phyloP scores from a whole-genome alignment of 2,329 filamentous ascomycete genomes.

The Exophiala dermatitidis region DNA sequence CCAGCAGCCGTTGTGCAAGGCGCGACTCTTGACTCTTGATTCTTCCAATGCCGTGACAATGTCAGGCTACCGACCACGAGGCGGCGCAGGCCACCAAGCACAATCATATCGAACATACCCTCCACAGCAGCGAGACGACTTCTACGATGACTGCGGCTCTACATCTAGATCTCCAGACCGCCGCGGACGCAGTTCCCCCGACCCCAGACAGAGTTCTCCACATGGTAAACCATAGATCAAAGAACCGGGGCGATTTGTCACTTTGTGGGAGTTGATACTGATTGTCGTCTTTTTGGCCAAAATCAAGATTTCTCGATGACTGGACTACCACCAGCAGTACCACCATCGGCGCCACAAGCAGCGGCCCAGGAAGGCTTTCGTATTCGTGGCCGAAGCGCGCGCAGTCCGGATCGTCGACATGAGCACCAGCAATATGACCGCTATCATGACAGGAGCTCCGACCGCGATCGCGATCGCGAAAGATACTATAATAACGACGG shows the following conservation, averaged over 20 bases:
- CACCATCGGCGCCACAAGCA: no score
- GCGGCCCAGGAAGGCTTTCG: constrained; percentile 34
- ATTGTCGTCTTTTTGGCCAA: constrained; percentile 28
- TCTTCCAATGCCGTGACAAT: constrained; percentile 7
- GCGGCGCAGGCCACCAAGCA: constrained; percentile 10
- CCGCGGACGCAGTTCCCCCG: constrained; percentile 9
- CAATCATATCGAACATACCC: constrained; percentile 17
- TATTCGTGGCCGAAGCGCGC: constrained; percentile 30
- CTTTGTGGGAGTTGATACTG: constrained; percentile 33
- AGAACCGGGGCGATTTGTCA: constrained; percentile 12
- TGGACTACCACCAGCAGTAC: constrained; percentile 28
- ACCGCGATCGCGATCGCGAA: neutral
- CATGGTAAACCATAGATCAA: constrained; percentile 37
- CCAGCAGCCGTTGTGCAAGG: no score
- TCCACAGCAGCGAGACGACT: constrained; percentile 35
- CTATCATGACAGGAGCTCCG: constrained; percentile 26
- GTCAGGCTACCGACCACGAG: constrained; percentile 22
- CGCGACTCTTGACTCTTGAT: neutral
- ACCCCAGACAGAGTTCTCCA: constrained; percentile 40
- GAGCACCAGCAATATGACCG: constrained; percentile 21
- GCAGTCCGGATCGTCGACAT: constrained; percentile 30
- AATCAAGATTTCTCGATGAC: constrained; percentile 39
- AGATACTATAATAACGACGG: constrained; percentile 7
- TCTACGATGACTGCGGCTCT: constrained; percentile 40
- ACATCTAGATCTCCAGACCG: constrained; percentile 32